A percentile compares a stretch with the other conserved stretches of the same genome.
Conservation (phyloP, 148 eudicot species). For the Rheum nobile region DNA sequence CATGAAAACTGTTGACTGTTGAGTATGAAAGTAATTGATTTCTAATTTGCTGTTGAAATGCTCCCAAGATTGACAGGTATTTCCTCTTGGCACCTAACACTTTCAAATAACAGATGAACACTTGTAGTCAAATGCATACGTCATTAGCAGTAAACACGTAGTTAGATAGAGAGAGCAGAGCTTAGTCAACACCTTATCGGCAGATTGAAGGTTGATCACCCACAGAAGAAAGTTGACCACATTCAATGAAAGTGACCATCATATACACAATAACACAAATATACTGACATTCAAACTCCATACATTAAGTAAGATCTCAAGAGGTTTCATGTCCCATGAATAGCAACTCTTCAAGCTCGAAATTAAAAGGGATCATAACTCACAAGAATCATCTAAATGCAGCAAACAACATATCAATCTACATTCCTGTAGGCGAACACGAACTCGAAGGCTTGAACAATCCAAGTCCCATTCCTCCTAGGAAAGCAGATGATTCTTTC, state of each 20-base stretch:
- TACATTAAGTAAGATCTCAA: not conserved
- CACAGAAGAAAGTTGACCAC: not conserved
- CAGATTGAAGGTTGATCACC: not conserved
- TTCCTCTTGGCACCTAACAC: not conserved
- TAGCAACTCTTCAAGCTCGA: not conserved
- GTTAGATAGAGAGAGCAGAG: not conserved
- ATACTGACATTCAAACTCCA: not conserved
- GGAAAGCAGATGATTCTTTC: not conserved
- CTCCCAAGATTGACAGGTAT: not conserved
- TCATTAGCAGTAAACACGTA: not conserved
- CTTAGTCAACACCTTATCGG: not conserved
- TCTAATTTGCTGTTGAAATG: not conserved
- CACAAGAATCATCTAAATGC: not conserved
- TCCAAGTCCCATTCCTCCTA: not conserved
- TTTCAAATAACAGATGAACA: not conserved
- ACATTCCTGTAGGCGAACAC: not conserved
- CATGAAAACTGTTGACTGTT: not conserved
- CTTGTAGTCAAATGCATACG: not conserved
- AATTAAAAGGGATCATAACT: not conserved
- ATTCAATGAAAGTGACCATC: not conserved
- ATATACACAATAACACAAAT: not conserved
- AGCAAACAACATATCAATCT: not conserved
- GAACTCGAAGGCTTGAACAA: not conserved
- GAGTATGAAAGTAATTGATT: not conserved
- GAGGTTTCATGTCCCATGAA: not conserved